Conservation (phyloP, 192 early-diverging fungal species). For the Bifiguratus adelaidae region DNA sequence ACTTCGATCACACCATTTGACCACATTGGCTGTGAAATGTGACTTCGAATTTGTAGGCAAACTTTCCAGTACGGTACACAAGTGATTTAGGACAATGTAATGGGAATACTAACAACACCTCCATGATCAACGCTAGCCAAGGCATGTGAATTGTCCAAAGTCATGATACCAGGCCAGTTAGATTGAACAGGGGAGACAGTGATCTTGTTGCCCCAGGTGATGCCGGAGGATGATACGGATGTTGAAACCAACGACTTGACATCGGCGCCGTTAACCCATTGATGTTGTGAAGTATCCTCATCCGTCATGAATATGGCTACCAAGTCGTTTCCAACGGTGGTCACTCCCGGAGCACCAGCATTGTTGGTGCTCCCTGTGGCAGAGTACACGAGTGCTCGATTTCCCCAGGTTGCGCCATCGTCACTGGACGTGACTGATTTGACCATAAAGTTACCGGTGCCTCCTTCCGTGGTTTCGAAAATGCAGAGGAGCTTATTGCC, state of each 20-base stretch:
- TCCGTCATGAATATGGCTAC: constrained; percentile 1
- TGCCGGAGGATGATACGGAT: no score
- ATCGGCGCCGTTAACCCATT: neutral
- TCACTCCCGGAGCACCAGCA: neutral
- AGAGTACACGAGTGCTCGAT: neutral
- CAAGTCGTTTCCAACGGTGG: neutral
- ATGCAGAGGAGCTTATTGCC: neutral
- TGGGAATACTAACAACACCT: no score
- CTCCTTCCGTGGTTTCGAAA: neutral
- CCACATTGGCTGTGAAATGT: no score
- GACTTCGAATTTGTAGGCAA: no score
- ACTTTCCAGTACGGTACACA: no score
- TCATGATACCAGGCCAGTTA: neutral
- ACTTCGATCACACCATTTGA: no score
- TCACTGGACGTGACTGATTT: neutral
- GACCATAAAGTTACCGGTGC: neutral
- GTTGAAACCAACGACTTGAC: neutral
- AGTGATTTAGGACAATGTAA: no score
- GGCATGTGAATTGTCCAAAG: neutral
- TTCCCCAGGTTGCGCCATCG: neutral
- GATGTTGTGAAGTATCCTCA: neutral
- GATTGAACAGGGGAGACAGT: neutral
- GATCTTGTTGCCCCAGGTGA: neutral
- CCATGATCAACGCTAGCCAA: neutral
- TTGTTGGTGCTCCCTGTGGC: neutral